Base-by-base conservation (phyloP, 352 stramenopile genomes). In the Globisporangium polare region DNA sequence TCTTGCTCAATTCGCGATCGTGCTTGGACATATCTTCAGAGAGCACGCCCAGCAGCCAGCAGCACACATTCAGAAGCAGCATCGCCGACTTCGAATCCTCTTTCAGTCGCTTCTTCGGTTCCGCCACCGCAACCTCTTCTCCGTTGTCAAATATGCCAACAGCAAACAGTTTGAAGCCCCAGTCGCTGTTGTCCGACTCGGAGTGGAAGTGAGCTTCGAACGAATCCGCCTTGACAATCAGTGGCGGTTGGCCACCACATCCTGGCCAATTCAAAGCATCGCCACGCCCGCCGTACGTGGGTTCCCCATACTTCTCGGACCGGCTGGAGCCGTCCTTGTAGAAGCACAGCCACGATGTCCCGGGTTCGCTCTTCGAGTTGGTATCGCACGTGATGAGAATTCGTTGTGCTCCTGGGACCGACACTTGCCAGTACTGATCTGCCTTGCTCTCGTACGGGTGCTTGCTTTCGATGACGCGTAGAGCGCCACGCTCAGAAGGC, bases 81-180 rank as follows among this genome's bases (percentile, higher is more conserved):
- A 86, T 58, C 5, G 59, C 33, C 2, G 45, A 67, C 51, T 69
- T 58, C 7, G 20, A 27, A n/a, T 64, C 42, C 2, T 51, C 5
- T 10, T 46, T 6, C 4, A 58, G 33, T 42, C n/a, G 22, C 41
- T 6, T 24, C 27, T 13, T 61, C 56, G 3, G 62, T 53, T 20
- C 12, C 17, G 26, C 56, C 57, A 10, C 29, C 17, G 4, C 15
- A 24, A n/a, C n/a, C n/a, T 26, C 31, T 52, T 64, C 60, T 53
- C 63, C 74, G 3, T 73, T 65, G n/a, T 79, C 69, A 46, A 88
- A 88, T 20, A 90, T 68, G 3, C 83, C 84, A 29, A 89, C 69
- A 13, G 83, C 87, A 42, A 78, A 95, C 2, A 97, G 67, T 52
- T 93, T 94, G 63, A 91, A 96, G 0, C 90, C 90, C 90, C 90